Evolutionary conservation across 2,329 filamentous ascomycete genomes (phyloP), one percentile per base, ranked within the genome.

Genomic region (Claviceps paspali): DNA sequence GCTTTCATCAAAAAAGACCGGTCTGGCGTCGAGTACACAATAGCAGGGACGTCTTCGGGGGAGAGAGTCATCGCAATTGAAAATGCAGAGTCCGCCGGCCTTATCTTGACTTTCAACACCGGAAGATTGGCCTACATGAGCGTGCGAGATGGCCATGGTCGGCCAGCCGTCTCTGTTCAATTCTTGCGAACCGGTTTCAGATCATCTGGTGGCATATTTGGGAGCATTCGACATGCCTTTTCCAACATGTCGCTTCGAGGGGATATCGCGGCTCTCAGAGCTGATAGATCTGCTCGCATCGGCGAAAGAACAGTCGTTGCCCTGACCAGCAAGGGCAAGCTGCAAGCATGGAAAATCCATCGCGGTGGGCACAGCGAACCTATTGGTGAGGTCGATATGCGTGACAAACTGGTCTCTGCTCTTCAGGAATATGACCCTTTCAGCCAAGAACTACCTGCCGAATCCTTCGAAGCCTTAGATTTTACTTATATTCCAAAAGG

Each of bases 291-390:
- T 8, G 67, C 70, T 27, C 74, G 77, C 40, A 76, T 85, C 44
- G 87, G 86, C 18, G 86, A 95, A 57, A 78, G 87, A 52, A 84
- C 87, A 47, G 69, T 94, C 24, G 72, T 94, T 33, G 76, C 87
- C 27, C 76, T 79, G 11, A 91, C 86, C 2, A 70, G 76, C 38
- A 79, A 79, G 48, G 88, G 82, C 21, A 72, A 78, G 40, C 62
- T 98, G 19, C 80, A 92, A 48, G 70, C 79, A 6, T 98, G 91
- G 91, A 82, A 81, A 51, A 69, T 95, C 30, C 85, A 88, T 50
- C 84, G 88, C 55, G 83, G 82, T 42, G 87, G 87, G 24, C 83
- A 87, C 46, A 79, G 86, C 51, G 76, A 82, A 30, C 68, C 84
- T 33, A 71, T 81, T 33, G 70, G 71, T 19, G 83, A 88, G 43